Evolutionary conservation across 169 alveolate species (phyloP), one percentile per base, ranked within the genome.

Genomic region (Cardiosporidium cionae): DNA sequence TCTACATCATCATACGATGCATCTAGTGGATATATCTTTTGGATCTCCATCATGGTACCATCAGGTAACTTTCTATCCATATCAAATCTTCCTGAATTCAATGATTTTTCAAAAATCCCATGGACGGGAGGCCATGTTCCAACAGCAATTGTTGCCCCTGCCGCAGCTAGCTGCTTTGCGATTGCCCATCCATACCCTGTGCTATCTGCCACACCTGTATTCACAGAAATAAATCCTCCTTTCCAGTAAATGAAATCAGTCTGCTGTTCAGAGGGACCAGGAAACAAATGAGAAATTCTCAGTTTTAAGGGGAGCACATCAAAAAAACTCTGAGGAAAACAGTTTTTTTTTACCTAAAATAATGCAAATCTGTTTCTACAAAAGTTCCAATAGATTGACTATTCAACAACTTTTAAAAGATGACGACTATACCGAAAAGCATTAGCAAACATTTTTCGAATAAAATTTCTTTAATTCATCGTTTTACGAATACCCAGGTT

Each of bases 131-230:
- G 87, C 87, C 87, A 85, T 9, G 81, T 73, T 0, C 87, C 87
- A 7, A 85, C 66, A 32, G 72, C 65, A 28, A 81, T 53, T 22
- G 76, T 74, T 32, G 83, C 90, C 1, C 85, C 85, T 33, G 77
- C 82, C 31, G 74, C 74, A n/a, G 85, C 78, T 33, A 84, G 81
- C 65, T 77, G 81, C 58, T 81, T 81, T 28, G 87, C 85, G 44
- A 81, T 81, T 34, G 86, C 84, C 87, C 87, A 81, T 4, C 87
- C 87, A 58, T 81, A 85, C 34, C 89, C 87, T 68, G 69, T 73
- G 37, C 86, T 76, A 75, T 84, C 90, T 0, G 86, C 87, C 36
- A 78, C 84, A 2, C 87, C 90, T 67, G 86, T 75, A 63, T 0
- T n/a, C 35, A 29, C 25, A 32, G 31, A 66, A 32, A 66, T 63